Base-by-base conservation (phyloP, 2,329 filamentous ascomycete species). In the Aspergillus latus region DNA sequence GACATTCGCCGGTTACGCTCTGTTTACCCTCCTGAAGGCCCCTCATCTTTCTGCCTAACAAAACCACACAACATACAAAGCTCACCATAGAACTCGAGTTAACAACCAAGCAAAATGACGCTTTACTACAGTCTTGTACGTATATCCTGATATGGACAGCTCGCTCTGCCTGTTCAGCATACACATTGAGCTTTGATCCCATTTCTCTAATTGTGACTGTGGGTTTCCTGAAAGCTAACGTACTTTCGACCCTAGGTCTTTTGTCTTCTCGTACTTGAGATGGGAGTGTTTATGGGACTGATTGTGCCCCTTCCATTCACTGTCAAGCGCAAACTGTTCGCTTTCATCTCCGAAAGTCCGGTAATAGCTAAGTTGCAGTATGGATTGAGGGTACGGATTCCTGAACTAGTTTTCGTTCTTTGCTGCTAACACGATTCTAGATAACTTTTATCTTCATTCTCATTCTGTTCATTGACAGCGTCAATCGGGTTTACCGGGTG, bases 401-500 rank as follows among this genome's bases (percentile, higher is more conserved):
- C 6, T 10, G 4, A 7, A 4, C 9, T 42, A 2, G 13, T 32
- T 21, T 21, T 21, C 21, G 21, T 21, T 21, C 21, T 21, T n/a
- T 11, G 13, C 6, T 26, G 21, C 50, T 62, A 29, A 63, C 37
- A 29, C n/a, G 43, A 21, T 60, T 16, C 43, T 26, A 88, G 85
- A 99, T 99, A 56, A 96, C 92, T 2, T 99, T 99, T 74, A 93
- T 99, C 72, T 99, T 99, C 80, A 97, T 99, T 70, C 82, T 97
- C 57, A 96, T 99, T 63, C 88, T 99, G 63, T 99, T 99, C 79
- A 85, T 97, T 68, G 94, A 99, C 80, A 96, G 92, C 72, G 92
- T 97, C 75, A 89, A 88, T 76, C 90, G 94, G 63, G 94, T 99
- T 70, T 99, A 97, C 77, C 90, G 94, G 61, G 94, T 99, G 54